Percentiles rank a stretch among this genome's conserved stretches.
These are phyloP conservation scores for Trametes cinnabarina DNA, from an alignment of 768 basidiomycete species.

Conservation along the genomic window DNA sequence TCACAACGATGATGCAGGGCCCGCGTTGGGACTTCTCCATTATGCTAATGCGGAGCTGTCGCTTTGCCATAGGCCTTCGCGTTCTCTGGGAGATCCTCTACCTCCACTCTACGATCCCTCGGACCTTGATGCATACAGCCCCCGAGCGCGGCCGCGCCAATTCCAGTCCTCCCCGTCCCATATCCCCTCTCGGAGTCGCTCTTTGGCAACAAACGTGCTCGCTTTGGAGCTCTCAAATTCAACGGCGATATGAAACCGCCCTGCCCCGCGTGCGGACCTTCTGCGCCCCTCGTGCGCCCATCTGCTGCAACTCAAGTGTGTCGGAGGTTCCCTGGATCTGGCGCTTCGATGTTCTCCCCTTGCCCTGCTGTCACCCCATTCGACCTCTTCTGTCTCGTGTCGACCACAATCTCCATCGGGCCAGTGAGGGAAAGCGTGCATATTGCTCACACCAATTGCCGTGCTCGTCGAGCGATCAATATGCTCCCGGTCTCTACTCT, in stretches of 20 bases:
- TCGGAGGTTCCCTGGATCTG: slow-evolving; percentile 1
- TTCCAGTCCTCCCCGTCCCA: no score
- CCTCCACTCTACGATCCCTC: slow-evolving; percentile 6
- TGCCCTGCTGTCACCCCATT: background rate
- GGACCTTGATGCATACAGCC: background rate
- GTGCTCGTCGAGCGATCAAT: background rate
- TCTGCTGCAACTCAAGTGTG: background rate
- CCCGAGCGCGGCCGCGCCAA: background rate
- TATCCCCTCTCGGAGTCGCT: no score
- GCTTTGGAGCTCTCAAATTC: no score
- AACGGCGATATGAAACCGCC: background rate
- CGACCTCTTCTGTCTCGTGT: background rate
- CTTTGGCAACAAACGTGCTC: no score
- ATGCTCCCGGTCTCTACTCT: background rate
- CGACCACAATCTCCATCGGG: slow-evolving; percentile 13
- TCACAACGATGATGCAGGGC: background rate
- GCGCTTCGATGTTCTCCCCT: background rate
- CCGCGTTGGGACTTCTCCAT: background rate
- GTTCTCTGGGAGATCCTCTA: slow-evolving; percentile 8
- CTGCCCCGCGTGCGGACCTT: background rate
- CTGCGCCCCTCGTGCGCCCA: background rate
- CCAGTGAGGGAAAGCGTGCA: no score
- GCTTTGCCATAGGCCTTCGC: background rate
- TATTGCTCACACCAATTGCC: no score
- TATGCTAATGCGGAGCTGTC: background rate